phyloP scores from a whole-genome alignment of 208 protist species.

The Leishmania amazonensis region DNA sequence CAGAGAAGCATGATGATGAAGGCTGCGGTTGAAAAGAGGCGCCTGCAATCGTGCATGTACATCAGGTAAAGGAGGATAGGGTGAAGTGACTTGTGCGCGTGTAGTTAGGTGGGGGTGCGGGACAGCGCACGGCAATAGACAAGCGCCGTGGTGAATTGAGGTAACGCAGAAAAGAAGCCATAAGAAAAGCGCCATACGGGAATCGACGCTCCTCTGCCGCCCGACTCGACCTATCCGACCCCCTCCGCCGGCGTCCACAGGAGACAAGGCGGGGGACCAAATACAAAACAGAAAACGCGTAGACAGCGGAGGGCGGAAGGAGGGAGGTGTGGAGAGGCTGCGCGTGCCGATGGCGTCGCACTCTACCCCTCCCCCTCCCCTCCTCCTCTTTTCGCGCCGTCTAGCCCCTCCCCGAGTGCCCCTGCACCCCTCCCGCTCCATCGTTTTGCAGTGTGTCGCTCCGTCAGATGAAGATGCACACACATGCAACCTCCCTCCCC shows the following conservation, averaged over 20 bases:
- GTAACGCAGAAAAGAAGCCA: neutral
- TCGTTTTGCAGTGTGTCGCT: neutral
- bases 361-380: neutral
- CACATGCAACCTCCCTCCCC: neutral
- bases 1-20: neutral
- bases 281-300: neutral
- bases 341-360: neutral
- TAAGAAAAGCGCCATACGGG: neutral
- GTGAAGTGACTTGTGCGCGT: neutral
- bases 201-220: neutral
- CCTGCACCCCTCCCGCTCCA: neutral
- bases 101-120: neutral
- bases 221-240: neutral
- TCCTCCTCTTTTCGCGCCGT: neutral
- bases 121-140: neutral
- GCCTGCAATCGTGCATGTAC: neutral
- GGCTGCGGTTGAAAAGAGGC: neutral
- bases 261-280: neutral
- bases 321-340: neutral
- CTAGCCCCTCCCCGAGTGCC: neutral
- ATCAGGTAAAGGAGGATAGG: neutral
- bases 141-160: neutral
- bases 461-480: neutral
- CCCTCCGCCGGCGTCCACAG: neutral
- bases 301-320: neutral